Evolutionary conservation across 352 stramenopile genomes (phyloP).

Genomic region (Globisporangium recalcitrans): DNA sequence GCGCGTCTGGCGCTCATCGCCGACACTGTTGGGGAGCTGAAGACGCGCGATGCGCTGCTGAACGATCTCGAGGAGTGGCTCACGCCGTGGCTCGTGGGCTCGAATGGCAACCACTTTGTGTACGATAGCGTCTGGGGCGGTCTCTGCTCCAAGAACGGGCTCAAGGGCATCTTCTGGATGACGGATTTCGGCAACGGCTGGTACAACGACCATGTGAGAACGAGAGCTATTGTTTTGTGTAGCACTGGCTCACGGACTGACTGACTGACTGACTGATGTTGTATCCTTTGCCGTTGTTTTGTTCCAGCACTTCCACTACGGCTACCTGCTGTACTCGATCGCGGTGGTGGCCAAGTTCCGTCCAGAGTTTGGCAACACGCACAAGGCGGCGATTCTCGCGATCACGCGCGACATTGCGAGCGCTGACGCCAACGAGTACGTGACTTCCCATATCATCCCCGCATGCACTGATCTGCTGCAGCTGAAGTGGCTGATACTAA

Average conservation of each 20-base stretch:
- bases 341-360: slow-evolving; percentile 79
- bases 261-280: neutral
- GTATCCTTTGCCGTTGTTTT: neutral
- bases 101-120: slow-evolving; percentile 83
- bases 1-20: slow-evolving; percentile 77
- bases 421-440: slow-evolving; percentile 54
- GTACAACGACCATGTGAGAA: slow-evolving; percentile 86
- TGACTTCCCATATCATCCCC: slow-evolving; percentile 14
- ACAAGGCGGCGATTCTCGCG: slow-evolving; percentile 71
- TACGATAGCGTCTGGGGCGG: slow-evolving; percentile 93
- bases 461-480: neutral
- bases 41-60: slow-evolving; percentile 51
- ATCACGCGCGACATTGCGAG: slow-evolving; percentile 80
- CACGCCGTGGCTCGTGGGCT: slow-evolving; percentile 68
- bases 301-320: slow-evolving; percentile 95
- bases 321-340: slow-evolving; percentile 88
- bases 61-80: slow-evolving; percentile 63
- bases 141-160: slow-evolving; percentile 86
- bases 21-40: slow-evolving; percentile 50
- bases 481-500: neutral
- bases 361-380: slow-evolving; percentile 55
- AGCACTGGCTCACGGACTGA: neutral
- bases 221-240: slow-evolving; percentile 9
- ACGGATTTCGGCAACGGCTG: slow-evolving; percentile 92
- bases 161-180: slow-evolving; percentile 87